Base-by-base conservation (phyloP, 2,329 filamentous ascomycete genomes). In the Cladosporium velox region DNA sequence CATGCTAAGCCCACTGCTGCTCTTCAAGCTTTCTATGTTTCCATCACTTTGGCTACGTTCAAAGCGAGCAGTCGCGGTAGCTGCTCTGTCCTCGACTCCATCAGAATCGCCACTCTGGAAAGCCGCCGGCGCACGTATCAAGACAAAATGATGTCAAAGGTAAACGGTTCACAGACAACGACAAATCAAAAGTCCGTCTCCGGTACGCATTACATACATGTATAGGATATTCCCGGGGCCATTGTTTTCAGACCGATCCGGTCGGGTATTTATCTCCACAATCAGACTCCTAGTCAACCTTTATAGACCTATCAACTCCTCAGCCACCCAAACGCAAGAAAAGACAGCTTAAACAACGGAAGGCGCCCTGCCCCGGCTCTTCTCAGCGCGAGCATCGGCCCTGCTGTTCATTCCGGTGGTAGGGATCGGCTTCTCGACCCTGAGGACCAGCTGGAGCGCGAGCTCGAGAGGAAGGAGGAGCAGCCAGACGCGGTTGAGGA, bases 361-460 rank as follows among this genome's bases (percentile, higher is more conserved):
- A 24, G 61, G 51, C 34, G 61, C 61, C 26, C 61, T 55, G 51
- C 61, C 61, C 3, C 61, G 35, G 51, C 52, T 32, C 4, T 21
- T 55, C 34, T 57, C 35, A 1, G 51, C 61, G 61, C 61, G 61
- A n/a, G 61, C 34, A 26, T 64, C 51, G 26, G 51, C 34, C 15
- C 64, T 41, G 55, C 32, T 65, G 44, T 81, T 74, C 55, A 83
- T 78, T n/a, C 83, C 83, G 0, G 84, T 86, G 4, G 81, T 86
- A 1, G 85, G 86, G 11, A 80, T 79, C 1, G 85, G 85, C 74
- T 86, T 87, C 58, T 85, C 82, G 18, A 83, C 73, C 11, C 84
- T 74, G 66, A 86, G 71, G 1, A 77, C 68, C 76, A 82, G 85
- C 44, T 82, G 77, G 24, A 87, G 70, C 35, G 82, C 71, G 68